These are phyloP conservation scores for Cyclospora cayetanensis DNA, from an alignment of 169 alveolate genomes.

Conservation along the genomic window DNA sequence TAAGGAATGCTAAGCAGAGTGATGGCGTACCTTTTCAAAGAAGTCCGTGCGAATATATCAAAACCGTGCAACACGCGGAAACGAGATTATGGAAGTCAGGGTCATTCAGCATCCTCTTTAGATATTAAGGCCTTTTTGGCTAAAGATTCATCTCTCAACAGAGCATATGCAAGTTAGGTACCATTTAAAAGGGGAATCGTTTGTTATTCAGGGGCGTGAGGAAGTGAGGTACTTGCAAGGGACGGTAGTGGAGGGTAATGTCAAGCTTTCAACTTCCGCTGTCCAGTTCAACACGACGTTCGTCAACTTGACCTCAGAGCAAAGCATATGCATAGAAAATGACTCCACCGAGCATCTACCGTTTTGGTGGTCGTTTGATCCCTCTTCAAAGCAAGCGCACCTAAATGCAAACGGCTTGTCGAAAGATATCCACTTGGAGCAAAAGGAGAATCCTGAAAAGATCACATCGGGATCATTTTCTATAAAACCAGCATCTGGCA, in stretches of 20 bases:
- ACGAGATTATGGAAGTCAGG: too few relatives aligned
- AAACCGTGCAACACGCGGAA: too few relatives aligned
- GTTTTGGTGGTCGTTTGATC: slow-evolving; percentile 56
- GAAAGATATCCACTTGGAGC: background rate
- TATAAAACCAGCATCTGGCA: slow-evolving; percentile 46
- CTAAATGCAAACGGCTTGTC: background rate
- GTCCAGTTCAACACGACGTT: slow-evolving; percentile 64
- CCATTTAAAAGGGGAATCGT: too few relatives aligned
- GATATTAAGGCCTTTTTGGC: too few relatives aligned
- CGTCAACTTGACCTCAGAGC: slow-evolving; percentile 46
- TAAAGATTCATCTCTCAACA: too few relatives aligned
- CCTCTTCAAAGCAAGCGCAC: background rate
- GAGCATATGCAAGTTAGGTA: too few relatives aligned
- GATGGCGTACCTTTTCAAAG: too few relatives aligned
- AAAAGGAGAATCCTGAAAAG: background rate
- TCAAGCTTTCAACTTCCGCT: slow-evolving; percentile 35
- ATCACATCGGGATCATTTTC: slow-evolving; percentile 26
- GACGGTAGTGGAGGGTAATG: slow-evolving; percentile 43
- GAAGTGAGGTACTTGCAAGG: slow-evolving; percentile 26
- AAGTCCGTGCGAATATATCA: too few relatives aligned
- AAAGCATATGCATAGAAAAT: slow-evolving; percentile 51
- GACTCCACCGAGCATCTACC: slow-evolving; percentile 62
- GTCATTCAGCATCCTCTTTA: too few relatives aligned
- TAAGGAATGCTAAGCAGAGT: background rate
- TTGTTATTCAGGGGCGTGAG: slow-evolving; percentile 25